Conservation (phyloP, 2,329 filamentous ascomycete genomes). For the Gremmenia infestans region DNA sequence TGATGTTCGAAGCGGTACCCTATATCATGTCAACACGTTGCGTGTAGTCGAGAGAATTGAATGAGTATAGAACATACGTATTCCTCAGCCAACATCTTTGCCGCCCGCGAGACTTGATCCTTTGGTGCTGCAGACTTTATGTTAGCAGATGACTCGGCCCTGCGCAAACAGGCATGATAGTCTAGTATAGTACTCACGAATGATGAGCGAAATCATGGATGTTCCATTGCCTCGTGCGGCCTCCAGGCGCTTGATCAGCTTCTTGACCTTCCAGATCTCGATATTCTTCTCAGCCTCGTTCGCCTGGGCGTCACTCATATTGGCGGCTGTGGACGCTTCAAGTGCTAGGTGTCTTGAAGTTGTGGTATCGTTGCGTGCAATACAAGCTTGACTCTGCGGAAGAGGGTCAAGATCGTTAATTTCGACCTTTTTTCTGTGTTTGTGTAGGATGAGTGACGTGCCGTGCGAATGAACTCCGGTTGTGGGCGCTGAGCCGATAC, state of each 20-base stretch:
- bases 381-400: slow-evolving; percentile 21
- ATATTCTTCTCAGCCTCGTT: slow-evolving; percentile 98
- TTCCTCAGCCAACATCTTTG: slow-evolving; percentile 99
- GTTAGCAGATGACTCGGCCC: neutral
- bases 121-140: slow-evolving; percentile 66
- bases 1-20: slow-evolving; percentile 99
- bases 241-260: slow-evolving; percentile 98
- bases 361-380: slow-evolving; percentile 12
- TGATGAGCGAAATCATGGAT: slow-evolving; percentile 99
- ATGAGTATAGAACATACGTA: slow-evolving; percentile 58
- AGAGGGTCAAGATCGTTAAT: neutral
- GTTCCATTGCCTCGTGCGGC: slow-evolving; percentile 97
- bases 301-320: slow-evolving; percentile 79
- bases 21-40: slow-evolving; percentile 33
- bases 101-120: slow-evolving; percentile 91
- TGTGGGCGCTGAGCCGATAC: neutral
- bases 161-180: neutral
- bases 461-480: too few species aligned
- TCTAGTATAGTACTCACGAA: slow-evolving; percentile 57
- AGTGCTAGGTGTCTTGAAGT: slow-evolving; percentile 9
- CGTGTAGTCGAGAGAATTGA: neutral
- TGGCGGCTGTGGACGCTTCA: slow-evolving; percentile 37
- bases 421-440: neutral
- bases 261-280: slow-evolving; percentile 97
- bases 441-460: neutral